Evolutionary conservation across 768 basidiomycete species (phyloP).

Genomic region (Rhodotorula toruloides): DNA sequence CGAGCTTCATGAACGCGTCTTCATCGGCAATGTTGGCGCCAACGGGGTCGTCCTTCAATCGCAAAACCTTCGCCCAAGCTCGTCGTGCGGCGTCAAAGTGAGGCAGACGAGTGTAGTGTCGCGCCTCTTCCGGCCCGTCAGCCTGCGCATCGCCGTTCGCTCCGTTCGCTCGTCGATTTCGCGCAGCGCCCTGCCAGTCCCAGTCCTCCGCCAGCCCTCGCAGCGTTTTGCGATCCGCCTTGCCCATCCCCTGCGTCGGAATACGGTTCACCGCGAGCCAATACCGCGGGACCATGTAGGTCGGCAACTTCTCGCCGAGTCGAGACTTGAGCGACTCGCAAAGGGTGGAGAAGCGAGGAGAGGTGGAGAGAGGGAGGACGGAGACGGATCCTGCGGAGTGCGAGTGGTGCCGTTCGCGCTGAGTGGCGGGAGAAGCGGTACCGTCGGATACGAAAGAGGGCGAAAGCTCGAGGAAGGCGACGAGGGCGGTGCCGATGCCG

Average conservation of each 20-base stretch:
- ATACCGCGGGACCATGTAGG: constrained; percentile 36
- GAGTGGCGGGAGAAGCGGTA: background rate
- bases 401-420: background rate
- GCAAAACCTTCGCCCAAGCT: constrained; percentile 26
- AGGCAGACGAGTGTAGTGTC: background rate
- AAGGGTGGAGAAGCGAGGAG: constrained; percentile 1
- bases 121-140: background rate
- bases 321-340: constrained; percentile 3
- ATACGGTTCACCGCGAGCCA: constrained; percentile 33
- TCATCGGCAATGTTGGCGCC: constrained; percentile 13
- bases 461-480: constrained; percentile 35
- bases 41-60: background rate
- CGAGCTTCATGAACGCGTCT: constrained; percentile 31
- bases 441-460: background rate
- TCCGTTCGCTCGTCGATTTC: background rate
- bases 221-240: constrained; percentile 33
- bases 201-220: constrained; percentile 11
- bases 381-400: background rate
- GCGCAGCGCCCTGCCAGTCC: constrained; percentile 11
- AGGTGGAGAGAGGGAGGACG: constrained; percentile 1
- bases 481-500: constrained; percentile 22
- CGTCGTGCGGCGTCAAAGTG: constrained; percentile 13
- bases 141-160: background rate
- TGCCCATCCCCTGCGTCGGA: constrained; percentile 39
- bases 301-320: constrained; percentile 22